A percentile compares a stretch with the other conserved stretches of the same genome.
phyloP scores from a whole-genome alignment of 116 monocot genomes.

The Posidonia oceanica region DNA sequence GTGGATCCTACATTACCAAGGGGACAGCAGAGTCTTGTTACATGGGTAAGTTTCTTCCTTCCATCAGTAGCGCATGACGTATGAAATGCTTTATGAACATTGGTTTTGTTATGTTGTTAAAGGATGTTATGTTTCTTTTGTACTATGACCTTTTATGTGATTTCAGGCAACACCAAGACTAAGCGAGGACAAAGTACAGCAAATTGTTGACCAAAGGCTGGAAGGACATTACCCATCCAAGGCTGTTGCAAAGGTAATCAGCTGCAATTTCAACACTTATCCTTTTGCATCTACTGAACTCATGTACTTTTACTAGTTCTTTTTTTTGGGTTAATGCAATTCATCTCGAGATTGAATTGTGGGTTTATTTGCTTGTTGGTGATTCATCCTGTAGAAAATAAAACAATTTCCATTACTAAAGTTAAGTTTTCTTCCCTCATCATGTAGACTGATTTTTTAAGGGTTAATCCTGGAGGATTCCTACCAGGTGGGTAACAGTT shows the following conservation, averaged over 20 bases:
- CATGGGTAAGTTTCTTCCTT: conserved; percentile 34
- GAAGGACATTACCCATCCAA: conserved; percentile 9
- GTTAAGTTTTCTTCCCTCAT: too few species aligned
- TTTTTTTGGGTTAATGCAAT: not conserved
- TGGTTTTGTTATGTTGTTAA: not conserved
- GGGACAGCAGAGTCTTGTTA: conserved; percentile 60
- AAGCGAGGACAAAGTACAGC: conserved; percentile 12
- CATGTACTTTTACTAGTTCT: not conserved
- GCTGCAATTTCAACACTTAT: not conserved
- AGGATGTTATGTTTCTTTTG: not conserved
- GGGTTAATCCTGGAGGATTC: too few species aligned
- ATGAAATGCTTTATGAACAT: not conserved
- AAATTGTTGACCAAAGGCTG: conserved; percentile 18
- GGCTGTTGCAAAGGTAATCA: conserved; percentile 20
- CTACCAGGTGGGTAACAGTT: too few species aligned
- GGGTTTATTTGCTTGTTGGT: too few species aligned
- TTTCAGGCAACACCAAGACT: conserved; percentile 25
- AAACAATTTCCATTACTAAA: too few species aligned
- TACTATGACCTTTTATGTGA: not conserved
- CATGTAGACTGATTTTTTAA: too few species aligned
- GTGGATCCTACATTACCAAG: conserved; percentile 51
- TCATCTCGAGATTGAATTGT: too few species aligned
- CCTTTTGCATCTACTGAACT: not conserved
- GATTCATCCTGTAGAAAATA: too few species aligned
- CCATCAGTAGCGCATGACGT: not conserved